Percentiles rank a stretch among this genome's conserved stretches.
Evolutionary conservation across 1,284 basidiomycete genomes (phyloP).

Genomic region (Irpex sp.): DNA sequence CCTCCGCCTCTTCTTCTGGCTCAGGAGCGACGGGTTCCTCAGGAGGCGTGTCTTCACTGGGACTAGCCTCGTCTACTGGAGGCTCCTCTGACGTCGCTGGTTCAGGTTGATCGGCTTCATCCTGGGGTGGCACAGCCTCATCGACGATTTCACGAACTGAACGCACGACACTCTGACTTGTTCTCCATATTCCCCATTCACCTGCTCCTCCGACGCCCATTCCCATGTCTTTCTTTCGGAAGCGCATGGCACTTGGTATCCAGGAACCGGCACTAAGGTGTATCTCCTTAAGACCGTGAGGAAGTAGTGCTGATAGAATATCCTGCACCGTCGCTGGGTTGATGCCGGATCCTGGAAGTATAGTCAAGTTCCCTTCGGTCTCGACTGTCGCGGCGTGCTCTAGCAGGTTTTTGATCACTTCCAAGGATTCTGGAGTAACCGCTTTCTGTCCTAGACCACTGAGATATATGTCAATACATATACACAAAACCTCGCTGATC

Average conservation of each 20-base stretch:
- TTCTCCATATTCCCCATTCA: slow-evolving; percentile 69
- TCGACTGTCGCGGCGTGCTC: slow-evolving; percentile 11
- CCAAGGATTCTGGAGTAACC: slow-evolving; percentile 34
- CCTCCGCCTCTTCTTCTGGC: not conserved
- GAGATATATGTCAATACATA: not conserved
- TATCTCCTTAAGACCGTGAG: slow-evolving; percentile 57
- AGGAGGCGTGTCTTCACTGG: no score
- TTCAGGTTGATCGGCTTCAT: not conserved
- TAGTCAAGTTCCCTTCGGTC: slow-evolving; percentile 23
- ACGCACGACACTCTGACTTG: slow-evolving; percentile 47
- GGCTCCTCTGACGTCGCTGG: no score
- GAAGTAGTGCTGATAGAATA: slow-evolving; percentile 47
- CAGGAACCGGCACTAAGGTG: slow-evolving; percentile 70
- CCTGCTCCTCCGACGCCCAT: slow-evolving; percentile 56
- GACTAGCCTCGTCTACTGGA: no score
- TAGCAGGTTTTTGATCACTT: slow-evolving; percentile 38
- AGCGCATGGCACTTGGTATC: slow-evolving; percentile 48
- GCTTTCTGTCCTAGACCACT: slow-evolving; percentile 52
- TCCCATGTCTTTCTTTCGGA: slow-evolving; percentile 56
- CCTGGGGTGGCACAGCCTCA: slow-evolving; percentile 3
- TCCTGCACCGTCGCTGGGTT: slow-evolving; percentile 46
- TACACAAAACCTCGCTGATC: not conserved
- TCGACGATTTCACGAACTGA: slow-evolving; percentile 50
- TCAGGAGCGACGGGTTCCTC: not conserved
- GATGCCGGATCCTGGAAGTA: slow-evolving; percentile 75